Base-by-base conservation (phyloP, 2,329 filamentous ascomycete genomes). In the Chalaropsis thielavioides region DNA sequence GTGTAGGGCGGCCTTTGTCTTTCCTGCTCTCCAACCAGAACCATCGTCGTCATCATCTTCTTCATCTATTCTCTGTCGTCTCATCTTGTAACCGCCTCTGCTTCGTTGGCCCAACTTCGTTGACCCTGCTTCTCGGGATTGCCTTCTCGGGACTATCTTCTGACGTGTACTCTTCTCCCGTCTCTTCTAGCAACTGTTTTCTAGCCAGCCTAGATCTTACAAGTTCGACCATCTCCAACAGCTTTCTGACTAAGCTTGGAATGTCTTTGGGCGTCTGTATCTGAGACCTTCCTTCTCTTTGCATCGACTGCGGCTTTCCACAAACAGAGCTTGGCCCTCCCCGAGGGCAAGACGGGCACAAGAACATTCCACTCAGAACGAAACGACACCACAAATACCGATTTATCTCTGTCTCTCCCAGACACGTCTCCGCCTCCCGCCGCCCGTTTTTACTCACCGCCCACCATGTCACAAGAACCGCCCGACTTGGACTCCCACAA, bases 401-500 rank as follows among this genome's bases (percentile, higher is more conserved):
- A 6, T 46, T 17, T 4, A 35, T 35, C 17, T 38, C 10, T n/a
- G n/a, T 19, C 27, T 58, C 54, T 58, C 27, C n/a, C 19, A 35
- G 54, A 35, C 27, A 58, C 4, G 4, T 46, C 43, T 19, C 43
- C 43, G n/a, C n/a, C n/a, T n/a, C n/a, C n/a, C n/a, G n/a, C n/a
- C n/a, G n/a, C n/a, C n/a, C n/a, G n/a, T n/a, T n/a, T n/a, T n/a
- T 17, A 3, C 6, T 58, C 31, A 8, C 10, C 31, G 31, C 8
- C 10, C 54, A 58, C 10, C 54, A 58, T 58, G 54, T 58, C 54
- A 5, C 27, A 31, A 58, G 27, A 31, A 35, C 24, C 54, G 10
- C 54, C 54, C 24, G 54, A 58, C 54, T n/a, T 58, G 40, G 41
- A 65, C 17, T 54, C 61, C 17, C 62, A 67, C 22, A 63, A 51